Conservation (phyloP, 345 rosid species). For the Passiflora organensis region DNA sequence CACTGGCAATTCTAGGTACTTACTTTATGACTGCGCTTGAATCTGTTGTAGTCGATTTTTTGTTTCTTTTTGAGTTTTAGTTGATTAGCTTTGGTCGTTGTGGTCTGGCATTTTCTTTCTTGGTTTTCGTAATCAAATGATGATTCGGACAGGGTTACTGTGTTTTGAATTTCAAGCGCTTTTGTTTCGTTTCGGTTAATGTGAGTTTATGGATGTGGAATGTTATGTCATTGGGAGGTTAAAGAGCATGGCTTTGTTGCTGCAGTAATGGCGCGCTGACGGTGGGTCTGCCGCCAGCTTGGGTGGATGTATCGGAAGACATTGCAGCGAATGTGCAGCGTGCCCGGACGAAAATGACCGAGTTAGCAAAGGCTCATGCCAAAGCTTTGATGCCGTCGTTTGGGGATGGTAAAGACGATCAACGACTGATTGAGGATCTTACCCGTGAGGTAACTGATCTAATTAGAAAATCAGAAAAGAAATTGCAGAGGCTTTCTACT, state of each 20-base stretch:
- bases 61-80: too few species aligned
- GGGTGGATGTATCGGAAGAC: constrained; percentile 97
- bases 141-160: too few species aligned
- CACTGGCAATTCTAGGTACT: constrained; percentile 75
- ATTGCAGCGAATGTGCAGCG: constrained; percentile 74
- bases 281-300: constrained; percentile 85
- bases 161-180: too few species aligned
- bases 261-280: constrained; percentile 73
- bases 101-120: too few species aligned
- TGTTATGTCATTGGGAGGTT: not conserved
- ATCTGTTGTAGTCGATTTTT: too few species aligned
- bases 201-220: not conserved
- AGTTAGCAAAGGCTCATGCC: constrained; percentile 81
- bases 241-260: constrained; percentile 15
- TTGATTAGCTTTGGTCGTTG: too few species aligned
- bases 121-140: too few species aligned
- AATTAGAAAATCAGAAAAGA: constrained; percentile 77
- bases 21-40: not conserved
- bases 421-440: constrained; percentile 70
- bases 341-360: constrained; percentile 65
- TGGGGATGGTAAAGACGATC: constrained; percentile 96
- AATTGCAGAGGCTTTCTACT: constrained; percentile 61
- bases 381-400: constrained; percentile 98
- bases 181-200: not conserved
- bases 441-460: constrained; percentile 77